Percentiles rank a stretch among this genome's conserved stretches.
Evolutionary conservation across 352 stramenopile genomes (phyloP).

Genomic region (Phytopythium aichiense): DNA sequence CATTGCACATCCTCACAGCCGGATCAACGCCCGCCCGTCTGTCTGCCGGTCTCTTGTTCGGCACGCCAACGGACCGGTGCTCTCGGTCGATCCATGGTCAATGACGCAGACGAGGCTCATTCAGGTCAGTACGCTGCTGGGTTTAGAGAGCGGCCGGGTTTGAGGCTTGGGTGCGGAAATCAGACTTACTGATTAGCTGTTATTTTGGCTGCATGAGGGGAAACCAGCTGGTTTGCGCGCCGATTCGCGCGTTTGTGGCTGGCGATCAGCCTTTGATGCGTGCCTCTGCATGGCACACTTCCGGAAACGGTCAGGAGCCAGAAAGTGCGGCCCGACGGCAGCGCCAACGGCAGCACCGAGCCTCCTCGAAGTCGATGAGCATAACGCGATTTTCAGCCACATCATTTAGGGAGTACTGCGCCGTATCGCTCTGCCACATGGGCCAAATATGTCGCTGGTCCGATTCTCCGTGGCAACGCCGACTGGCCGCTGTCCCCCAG

Average conservation of each 20-base stretch:
- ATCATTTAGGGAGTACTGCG: background rate
- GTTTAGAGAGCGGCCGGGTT: too few relatives aligned
- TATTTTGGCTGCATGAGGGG: background rate
- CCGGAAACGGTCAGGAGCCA: slow-evolving; percentile 4
- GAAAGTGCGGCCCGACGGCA: background rate
- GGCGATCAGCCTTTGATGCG: background rate
- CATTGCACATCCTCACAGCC: background rate
- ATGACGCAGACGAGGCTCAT: background rate
- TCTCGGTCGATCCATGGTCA: background rate
- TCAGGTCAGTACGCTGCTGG: background rate
- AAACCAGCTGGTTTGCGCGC: slow-evolving; percentile 3
- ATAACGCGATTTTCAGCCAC: background rate
- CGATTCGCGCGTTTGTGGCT: slow-evolving; percentile 1
- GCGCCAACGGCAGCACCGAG: background rate
- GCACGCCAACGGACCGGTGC: background rate
- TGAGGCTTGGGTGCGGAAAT: background rate
- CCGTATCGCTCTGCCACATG: background rate
- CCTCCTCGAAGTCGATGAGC: background rate
- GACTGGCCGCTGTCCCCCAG: background rate
- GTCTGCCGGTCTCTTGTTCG: background rate
- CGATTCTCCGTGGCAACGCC: background rate
- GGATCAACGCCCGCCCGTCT: background rate
- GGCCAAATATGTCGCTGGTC: background rate
- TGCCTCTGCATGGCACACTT: background rate
- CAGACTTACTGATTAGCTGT: background rate